These are phyloP conservation scores for Pythium periplocum DNA, from an alignment of 352 stramenopile genomes.

Conservation along the genomic window DNA sequence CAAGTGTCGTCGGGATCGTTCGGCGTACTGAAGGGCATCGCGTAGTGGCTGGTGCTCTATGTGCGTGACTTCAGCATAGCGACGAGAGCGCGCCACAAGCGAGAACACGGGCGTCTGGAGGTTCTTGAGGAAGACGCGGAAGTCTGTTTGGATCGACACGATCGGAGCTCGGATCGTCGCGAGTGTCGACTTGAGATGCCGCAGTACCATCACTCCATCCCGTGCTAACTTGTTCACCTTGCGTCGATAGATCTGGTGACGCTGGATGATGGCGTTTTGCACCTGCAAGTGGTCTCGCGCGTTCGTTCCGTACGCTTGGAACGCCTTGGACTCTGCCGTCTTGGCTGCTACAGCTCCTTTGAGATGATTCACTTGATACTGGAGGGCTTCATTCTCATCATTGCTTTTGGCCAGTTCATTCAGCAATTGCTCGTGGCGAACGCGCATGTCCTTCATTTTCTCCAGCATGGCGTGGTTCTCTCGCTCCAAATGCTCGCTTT, in stretches of 20 bases:
- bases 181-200: constrained; percentile 32
- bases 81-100: constrained; percentile 39
- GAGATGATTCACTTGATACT: constrained; percentile 64
- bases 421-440: constrained; percentile 29
- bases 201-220: constrained; percentile 33
- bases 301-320: constrained; percentile 61
- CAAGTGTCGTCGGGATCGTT: constrained; percentile 50
- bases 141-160: constrained; percentile 47
- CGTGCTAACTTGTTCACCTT: constrained; percentile 40
- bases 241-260: constrained; percentile 44
- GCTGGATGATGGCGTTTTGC: constrained; percentile 48
- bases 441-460: constrained; percentile 43
- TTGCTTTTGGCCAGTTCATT: constrained; percentile 33
- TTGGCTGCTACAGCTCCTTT: constrained; percentile 72
- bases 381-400: constrained; percentile 59
- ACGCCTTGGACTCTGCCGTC: constrained; percentile 59
- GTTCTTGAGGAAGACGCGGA: constrained; percentile 37
- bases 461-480: constrained; percentile 46
- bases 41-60: constrained; percentile 51
- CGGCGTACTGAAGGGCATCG: constrained; percentile 27
- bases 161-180: constrained; percentile 41
- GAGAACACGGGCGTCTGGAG: constrained; percentile 44
- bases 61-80: constrained; percentile 41
- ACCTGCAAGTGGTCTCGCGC: constrained; percentile 55
- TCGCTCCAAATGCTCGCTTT: constrained; percentile 49